phyloP scores from a whole-genome alignment of 2,329 filamentous ascomycete genomes.

The Endoconidiophora polonica region DNA sequence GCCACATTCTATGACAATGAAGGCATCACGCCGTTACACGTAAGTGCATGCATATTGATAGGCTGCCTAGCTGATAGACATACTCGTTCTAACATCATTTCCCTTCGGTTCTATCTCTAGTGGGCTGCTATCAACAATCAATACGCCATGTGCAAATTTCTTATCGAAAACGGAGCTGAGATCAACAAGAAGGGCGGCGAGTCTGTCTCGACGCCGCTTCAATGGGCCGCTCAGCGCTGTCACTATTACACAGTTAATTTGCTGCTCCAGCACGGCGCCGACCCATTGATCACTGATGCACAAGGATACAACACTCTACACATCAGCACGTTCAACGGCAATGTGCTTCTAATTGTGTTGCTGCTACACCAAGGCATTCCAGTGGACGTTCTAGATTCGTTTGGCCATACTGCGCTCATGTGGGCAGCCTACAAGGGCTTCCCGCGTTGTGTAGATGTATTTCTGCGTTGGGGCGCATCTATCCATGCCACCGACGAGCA shows the following conservation, averaged over 20 bases:
- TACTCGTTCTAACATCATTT: not conserved
- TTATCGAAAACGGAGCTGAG: slow-evolving; percentile 69
- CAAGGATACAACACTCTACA: slow-evolving; percentile 98
- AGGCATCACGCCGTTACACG: slow-evolving; percentile 89
- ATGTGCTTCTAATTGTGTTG: slow-evolving; percentile 74
- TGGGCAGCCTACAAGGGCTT: slow-evolving; percentile 98
- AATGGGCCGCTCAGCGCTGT: slow-evolving; percentile 93
- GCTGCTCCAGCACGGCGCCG: slow-evolving; percentile 76
- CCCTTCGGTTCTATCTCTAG: slow-evolving; percentile 28
- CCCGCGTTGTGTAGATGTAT: slow-evolving; percentile 78
- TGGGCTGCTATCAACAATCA: slow-evolving; percentile 99
- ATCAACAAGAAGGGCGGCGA: slow-evolving; percentile 94
- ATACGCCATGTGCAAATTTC: slow-evolving; percentile 90
- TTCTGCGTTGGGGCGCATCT: slow-evolving; percentile 86
- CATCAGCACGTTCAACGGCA: slow-evolving; percentile 92
- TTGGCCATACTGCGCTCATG: slow-evolving; percentile 90
- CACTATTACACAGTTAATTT: slow-evolving; percentile 95
- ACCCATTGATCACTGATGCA: slow-evolving; percentile 78
- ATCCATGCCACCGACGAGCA: slow-evolving; percentile 82
- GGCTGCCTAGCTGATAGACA: not conserved
- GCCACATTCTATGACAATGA: slow-evolving; percentile 77
- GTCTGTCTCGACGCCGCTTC: slow-evolving; percentile 78
- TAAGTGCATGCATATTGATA: slow-evolving; percentile 28
- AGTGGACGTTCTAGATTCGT: slow-evolving; percentile 76
- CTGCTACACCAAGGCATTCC: slow-evolving; percentile 90